Evolutionary conservation across 768 basidiomycete genomes (phyloP), one percentile per base, ranked within the genome.

Genomic region (Lactifluus piperatus): DNA sequence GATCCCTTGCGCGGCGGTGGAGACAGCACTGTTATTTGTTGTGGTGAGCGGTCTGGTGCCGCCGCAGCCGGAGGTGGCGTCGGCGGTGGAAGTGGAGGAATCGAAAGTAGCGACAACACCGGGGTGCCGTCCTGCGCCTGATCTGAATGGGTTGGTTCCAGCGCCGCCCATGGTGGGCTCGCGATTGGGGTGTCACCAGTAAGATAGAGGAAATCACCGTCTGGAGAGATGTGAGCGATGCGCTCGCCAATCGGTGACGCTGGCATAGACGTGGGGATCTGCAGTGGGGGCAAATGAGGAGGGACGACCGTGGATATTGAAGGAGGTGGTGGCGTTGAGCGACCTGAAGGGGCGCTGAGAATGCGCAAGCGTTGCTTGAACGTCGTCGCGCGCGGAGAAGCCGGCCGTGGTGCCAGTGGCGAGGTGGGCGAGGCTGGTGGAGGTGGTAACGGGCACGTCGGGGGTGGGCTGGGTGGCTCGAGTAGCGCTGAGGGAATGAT

Each of bases 301-400:
- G 64, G 48, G n/a, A 56, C 16, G 53, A 58, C 36, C 20, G 63
- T 45, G 58, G 67, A 51, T 63, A 65, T 64, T 62, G 69, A 60
- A 64, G 72, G 65, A 60, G 74, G 68, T 62, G 68, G 66, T 26
- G 69, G 65, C 34, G 63, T 62, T 39, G 66, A 30, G 16, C 60
- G 67, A 20, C 65, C 63, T 43, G 67, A 58, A 9, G 63, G 58
- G 4, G 84, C 76, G 66, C 85, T 88, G 51, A 83, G 77, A 51
- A 85, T 82, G 51, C 88, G 83, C 54, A 88, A 66, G 34, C 88
- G 84, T 62, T 81, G 81, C 64, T 78, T 81, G 64, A 88, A 65
- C 14, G 68, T 37, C 36, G 65, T 50, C 5, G 59, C 32, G 26
- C 58, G 64, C 16, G 60, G 59, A 13, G 65, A 60, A 26, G 54